Evolutionary conservation across 768 basidiomycete genomes (phyloP).

Genomic region (Tulasnella calospora): DNA sequence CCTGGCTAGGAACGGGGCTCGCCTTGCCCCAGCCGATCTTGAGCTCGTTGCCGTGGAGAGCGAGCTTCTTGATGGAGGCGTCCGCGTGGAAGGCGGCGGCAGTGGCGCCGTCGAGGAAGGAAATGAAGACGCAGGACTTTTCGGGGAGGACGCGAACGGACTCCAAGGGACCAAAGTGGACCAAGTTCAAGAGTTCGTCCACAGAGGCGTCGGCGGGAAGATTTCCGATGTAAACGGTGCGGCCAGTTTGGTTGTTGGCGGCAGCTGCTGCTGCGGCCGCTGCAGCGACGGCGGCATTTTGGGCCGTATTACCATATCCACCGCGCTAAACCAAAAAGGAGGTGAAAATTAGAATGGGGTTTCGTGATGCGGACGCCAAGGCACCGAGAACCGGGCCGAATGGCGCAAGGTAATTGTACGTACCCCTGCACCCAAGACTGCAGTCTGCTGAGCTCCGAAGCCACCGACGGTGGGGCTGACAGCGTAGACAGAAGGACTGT

Average conservation of each 20-base stretch:
- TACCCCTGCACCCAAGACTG: constrained; percentile 23
- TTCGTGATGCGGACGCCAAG: neutral
- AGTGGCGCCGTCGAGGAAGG: constrained; percentile 88
- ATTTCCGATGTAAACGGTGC: constrained; percentile 97
- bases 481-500: constrained; percentile 33
- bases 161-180: constrained; percentile 96
- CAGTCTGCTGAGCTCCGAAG: constrained; percentile 9
- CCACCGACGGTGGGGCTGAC: constrained; percentile 21
- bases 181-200: constrained; percentile 94
- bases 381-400: constrained; percentile 14
- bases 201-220: constrained; percentile 92
- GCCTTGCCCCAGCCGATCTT: constrained; percentile 99
- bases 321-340: constrained; percentile 17
- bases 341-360: neutral
- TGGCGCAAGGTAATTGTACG: constrained; percentile 5
- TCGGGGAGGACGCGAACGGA: constrained; percentile 91
- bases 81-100: constrained; percentile 98
- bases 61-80: constrained; percentile 87
- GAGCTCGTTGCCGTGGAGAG: constrained; percentile 91
- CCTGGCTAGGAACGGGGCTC: constrained; percentile 77
- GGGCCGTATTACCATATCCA: constrained; percentile 18
- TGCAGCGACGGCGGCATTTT: constrained; percentile 50
- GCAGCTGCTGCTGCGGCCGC: constrained; percentile 67
- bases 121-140: constrained; percentile 96
- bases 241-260: constrained; percentile 57